phyloP scores from a whole-genome alignment of 2,329 filamentous ascomycete genomes.

The Clarireedia hainanense region DNA sequence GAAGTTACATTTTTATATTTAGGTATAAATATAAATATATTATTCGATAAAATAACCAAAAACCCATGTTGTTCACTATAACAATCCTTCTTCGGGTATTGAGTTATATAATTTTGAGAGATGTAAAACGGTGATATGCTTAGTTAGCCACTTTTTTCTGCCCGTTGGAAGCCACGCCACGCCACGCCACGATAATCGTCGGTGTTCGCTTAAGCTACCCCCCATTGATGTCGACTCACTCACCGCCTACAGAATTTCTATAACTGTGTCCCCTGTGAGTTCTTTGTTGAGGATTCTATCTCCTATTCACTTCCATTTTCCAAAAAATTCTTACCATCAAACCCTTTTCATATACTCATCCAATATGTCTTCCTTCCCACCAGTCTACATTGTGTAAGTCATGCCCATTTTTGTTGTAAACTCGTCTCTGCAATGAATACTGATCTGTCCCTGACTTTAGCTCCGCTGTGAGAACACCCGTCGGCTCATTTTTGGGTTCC shows the following conservation, averaged over 20 bases:
- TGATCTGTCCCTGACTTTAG: not conserved
- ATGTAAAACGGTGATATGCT: too few species aligned
- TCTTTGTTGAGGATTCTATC: conserved; percentile 2
- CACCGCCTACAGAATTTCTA: not conserved
- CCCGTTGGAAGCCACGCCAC: too few species aligned
- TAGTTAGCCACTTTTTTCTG: too few species aligned
- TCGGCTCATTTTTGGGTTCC: conserved; percentile 90
- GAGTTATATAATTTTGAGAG: too few species aligned
- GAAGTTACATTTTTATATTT: too few species aligned
- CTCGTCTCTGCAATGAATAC: not conserved
- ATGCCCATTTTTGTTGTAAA: not conserved
- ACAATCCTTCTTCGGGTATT: too few species aligned
- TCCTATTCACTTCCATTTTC: not conserved
- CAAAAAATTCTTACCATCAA: not conserved
- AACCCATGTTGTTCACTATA: too few species aligned
- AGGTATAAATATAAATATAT: too few species aligned
- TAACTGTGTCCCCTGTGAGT: not conserved
- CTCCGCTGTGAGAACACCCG: conserved; percentile 79
- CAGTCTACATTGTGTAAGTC: conserved; percentile 78
- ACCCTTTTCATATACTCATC: not conserved
- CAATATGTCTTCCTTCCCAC: conserved; percentile 70
- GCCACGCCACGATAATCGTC: too few species aligned
- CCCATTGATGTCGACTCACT: not conserved
- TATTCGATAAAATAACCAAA: too few species aligned
- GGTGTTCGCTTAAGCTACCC: not conserved